Evolutionary conservation across 2,329 filamentous ascomycete genomes (phyloP).

Genomic region (Cadophora sp.): DNA sequence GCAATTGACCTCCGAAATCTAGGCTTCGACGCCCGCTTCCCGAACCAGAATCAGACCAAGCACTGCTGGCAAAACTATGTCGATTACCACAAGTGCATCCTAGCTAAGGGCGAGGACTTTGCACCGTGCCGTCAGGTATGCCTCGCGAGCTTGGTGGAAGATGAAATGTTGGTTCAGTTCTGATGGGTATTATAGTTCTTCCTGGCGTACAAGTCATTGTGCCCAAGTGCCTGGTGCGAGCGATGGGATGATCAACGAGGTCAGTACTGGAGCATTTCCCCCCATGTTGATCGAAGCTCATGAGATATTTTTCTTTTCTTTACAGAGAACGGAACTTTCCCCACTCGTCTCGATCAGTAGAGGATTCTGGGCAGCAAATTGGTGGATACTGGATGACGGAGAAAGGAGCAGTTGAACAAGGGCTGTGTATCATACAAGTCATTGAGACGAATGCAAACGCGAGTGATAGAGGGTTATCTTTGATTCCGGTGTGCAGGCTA

Average conservation of each 20-base stretch:
- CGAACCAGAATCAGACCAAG: slow-evolving; percentile 98
- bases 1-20: slow-evolving; percentile 37
- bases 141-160: slow-evolving; percentile 33
- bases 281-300: slow-evolving; percentile 31
- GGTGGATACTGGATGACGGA: slow-evolving; percentile 24
- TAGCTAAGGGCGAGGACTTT: slow-evolving; percentile 98
- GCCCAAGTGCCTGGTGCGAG: slow-evolving; percentile 91
- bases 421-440: slow-evolving; percentile 44
- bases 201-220: slow-evolving; percentile 95
- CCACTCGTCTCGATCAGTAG: slow-evolving; percentile 64
- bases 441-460: slow-evolving; percentile 36
- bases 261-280: slow-evolving; percentile 55
- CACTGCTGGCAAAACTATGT: slow-evolving; percentile 99
- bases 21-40: slow-evolving; percentile 99
- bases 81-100: slow-evolving; percentile 99
- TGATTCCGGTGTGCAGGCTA: slow-evolving; percentile 15
- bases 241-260: slow-evolving; percentile 98
- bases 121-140: slow-evolving; percentile 93
- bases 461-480: slow-evolving; percentile 36
- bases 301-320: slow-evolving; percentile 15
- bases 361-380: slow-evolving; percentile 13
- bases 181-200: slow-evolving; percentile 72
- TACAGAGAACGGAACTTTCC: slow-evolving; percentile 72
- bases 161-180: slow-evolving; percentile 45
- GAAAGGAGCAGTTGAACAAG: slow-evolving; percentile 33